These are phyloP conservation scores for Lepiota subincarnata DNA, from an alignment of 768 basidiomycete species.

Conservation along the genomic window DNA sequence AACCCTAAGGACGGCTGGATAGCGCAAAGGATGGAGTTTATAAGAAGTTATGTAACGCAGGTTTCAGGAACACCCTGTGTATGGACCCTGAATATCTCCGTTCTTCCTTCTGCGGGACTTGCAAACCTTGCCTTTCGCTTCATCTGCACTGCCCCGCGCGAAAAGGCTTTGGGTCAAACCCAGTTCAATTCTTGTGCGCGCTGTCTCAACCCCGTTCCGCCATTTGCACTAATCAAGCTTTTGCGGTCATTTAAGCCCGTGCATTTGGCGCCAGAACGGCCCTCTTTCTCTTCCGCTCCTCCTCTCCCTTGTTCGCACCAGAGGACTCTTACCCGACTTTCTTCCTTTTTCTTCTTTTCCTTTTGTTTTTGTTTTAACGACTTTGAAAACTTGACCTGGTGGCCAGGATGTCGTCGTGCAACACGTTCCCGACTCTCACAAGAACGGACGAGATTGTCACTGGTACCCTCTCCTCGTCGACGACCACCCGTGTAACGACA, in stretches of 20 bases:
- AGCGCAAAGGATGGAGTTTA: background rate
- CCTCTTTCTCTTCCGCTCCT: background rate
- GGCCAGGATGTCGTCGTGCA: slow-evolving; percentile 9
- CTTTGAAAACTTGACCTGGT: slow-evolving; percentile 12
- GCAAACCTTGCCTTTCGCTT: too few species aligned
- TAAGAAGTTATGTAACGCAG: background rate
- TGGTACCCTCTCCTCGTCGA: slow-evolving; percentile 5
- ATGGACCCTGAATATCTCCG: slow-evolving; percentile 3
- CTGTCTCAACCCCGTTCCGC: background rate
- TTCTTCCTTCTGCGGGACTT: slow-evolving; percentile 1
- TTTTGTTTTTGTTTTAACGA: slow-evolving; percentile 2
- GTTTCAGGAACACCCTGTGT: slow-evolving; percentile 2
- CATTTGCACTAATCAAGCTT: background rate
- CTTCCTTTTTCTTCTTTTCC: background rate
- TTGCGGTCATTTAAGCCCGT: slow-evolving; percentile 9
- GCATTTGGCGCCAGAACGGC: too few species aligned
- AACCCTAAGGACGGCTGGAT: background rate
- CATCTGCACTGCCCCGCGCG: background rate
- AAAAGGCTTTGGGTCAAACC: background rate
- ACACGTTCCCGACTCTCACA: slow-evolving; percentile 7
- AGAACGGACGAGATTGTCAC: slow-evolving; percentile 9
- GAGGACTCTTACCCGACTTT: too few species aligned
- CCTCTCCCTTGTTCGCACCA: background rate
- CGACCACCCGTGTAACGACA: slow-evolving; percentile 9
- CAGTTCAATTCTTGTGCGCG: background rate